These are phyloP conservation scores for Mucor circinelloides DNA, from an alignment of 371 early-diverging fungal species.

Conservation along the genomic window DNA sequence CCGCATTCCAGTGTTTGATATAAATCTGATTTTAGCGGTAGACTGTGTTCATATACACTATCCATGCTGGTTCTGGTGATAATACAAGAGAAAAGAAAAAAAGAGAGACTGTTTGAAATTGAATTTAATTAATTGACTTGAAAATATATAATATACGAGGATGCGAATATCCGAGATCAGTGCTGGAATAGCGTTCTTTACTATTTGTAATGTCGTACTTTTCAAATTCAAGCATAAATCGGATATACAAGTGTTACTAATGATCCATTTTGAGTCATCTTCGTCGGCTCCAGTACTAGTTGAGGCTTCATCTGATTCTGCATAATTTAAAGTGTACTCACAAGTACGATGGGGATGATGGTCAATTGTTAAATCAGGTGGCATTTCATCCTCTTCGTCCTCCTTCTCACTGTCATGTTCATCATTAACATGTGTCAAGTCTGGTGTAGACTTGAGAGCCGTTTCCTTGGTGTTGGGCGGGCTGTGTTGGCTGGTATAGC, in stretches of 20 bases:
- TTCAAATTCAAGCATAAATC: slow-evolving; percentile 12
- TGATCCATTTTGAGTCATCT: slow-evolving; percentile 3
- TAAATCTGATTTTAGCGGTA: slow-evolving; percentile 13
- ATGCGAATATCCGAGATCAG: slow-evolving; percentile 7
- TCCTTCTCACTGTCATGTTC: too few relatives aligned
- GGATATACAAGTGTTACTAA: slow-evolving; percentile 6
- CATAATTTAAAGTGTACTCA: slow-evolving; percentile 5
- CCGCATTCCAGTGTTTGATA: slow-evolving; percentile 44
- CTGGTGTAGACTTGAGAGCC: background rate
- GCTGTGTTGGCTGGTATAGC: background rate
- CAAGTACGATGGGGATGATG: slow-evolving; percentile 14
- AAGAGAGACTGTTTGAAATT: background rate
- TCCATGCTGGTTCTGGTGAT: slow-evolving; percentile 3
- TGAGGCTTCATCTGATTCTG: slow-evolving; percentile 6
- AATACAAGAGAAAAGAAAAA: too few relatives aligned
- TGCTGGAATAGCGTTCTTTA: background rate
- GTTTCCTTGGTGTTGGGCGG: background rate
- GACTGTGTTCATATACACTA: background rate
- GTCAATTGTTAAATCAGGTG: slow-evolving; percentile 16
- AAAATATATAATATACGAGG: background rate
- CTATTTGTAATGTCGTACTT: background rate
- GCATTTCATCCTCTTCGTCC: slow-evolving; percentile 16
- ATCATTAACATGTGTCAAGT: background rate
- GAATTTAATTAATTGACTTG: background rate
- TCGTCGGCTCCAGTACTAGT: background rate